Conservation (phyloP, 1,139 yeast genomes). For the Scheffersomyces insectosa region DNA sequence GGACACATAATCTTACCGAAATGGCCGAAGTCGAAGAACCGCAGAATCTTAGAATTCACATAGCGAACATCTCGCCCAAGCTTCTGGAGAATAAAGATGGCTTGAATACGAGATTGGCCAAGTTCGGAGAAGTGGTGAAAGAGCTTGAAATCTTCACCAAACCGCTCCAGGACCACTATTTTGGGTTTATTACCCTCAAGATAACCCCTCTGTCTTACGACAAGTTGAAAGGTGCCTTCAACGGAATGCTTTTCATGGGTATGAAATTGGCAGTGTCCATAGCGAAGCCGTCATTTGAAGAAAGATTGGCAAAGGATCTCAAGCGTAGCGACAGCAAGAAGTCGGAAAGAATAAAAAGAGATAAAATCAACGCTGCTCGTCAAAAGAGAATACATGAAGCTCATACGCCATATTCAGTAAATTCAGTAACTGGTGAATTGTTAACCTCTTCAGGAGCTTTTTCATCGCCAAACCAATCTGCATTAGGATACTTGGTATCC, state of each 20-base stretch:
- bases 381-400: constrained; percentile 44
- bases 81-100: constrained; percentile 46
- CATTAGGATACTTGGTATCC: constrained; percentile 32
- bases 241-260: constrained; percentile 78
- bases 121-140: constrained; percentile 47
- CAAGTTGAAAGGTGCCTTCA: constrained; percentile 54
- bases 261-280: constrained; percentile 55
- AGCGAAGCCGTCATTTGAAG: constrained; percentile 40
- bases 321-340: constrained; percentile 37
- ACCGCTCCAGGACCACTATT: constrained; percentile 50
- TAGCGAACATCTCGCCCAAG: constrained; percentile 64
- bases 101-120: constrained; percentile 47
- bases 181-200: constrained; percentile 66
- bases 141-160: constrained; percentile 54
- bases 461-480: constrained; percentile 16
- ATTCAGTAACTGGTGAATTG: constrained; percentile 21
- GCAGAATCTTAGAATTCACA: constrained; percentile 50
- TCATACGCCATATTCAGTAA: constrained; percentile 29
- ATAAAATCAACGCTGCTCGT: constrained; percentile 42
- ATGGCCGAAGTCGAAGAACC: constrained; percentile 3
- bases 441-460: constrained; percentile 6
- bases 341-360: constrained; percentile 25
- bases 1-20: too few relatives aligned
- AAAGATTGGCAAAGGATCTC: constrained; percentile 45
- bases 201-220: constrained; percentile 45